These are phyloP conservation scores for Larix sibirica DNA, from an alignment of 83 land plant species.

Conservation along the genomic window DNA sequence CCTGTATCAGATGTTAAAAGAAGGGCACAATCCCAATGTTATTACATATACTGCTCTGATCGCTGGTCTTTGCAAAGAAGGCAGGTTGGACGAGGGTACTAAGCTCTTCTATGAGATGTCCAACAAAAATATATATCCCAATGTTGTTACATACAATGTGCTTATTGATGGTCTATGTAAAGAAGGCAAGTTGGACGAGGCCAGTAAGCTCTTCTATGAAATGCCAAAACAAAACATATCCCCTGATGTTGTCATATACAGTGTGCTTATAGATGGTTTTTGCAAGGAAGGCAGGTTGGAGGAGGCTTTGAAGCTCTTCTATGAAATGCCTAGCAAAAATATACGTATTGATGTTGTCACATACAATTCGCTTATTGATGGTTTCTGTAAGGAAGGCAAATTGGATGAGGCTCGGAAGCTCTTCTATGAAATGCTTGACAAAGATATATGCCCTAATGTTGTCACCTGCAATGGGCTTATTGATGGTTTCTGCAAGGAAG, in stretches of 20 bases:
- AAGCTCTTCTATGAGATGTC: conserved; percentile 34
- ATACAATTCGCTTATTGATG: conserved; percentile 9
- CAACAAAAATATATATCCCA: conserved; percentile 33
- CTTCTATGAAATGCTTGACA: conserved; percentile 10
- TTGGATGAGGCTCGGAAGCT: conserved; percentile 2
- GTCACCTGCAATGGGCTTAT: conserved; percentile 5
- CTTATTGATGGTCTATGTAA: conserved; percentile 44
- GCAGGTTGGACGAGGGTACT: conserved; percentile 40
- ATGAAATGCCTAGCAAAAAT: neutral
- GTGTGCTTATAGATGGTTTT: conserved; percentile 40
- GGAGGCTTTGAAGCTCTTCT: conserved; percentile 1
- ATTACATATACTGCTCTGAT: conserved; percentile 42
- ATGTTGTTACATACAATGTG: conserved; percentile 41
- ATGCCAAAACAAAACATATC: conserved; percentile 31
- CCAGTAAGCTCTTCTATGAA: conserved; percentile 36
- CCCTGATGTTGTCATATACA: conserved; percentile 30
- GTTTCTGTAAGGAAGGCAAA: conserved; percentile 10
- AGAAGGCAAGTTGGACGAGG: conserved; percentile 23
- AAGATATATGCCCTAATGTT: neutral
- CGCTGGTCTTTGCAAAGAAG: conserved; percentile 28
- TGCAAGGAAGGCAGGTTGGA: conserved; percentile 9
- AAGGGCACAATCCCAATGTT: conserved; percentile 40
- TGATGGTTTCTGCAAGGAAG: conserved; percentile 7
- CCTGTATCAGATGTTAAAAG: conserved; percentile 24
- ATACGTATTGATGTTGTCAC: neutral